Conservation (phyloP, 106 monocot species). For the Narthecium ossifragum region DNA sequence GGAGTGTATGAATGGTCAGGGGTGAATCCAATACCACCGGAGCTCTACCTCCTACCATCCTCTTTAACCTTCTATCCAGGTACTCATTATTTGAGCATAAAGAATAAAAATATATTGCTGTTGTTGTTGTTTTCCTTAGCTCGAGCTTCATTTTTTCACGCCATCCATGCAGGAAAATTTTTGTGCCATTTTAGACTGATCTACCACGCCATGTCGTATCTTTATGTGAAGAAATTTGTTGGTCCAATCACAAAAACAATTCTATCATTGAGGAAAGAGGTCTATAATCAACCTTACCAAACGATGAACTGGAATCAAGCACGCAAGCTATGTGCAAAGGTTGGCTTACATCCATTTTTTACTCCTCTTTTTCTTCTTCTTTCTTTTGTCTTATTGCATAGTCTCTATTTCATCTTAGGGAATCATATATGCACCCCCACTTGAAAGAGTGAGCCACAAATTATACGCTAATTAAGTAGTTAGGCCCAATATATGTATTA, state of each 20-base stretch:
- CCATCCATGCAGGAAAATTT: constrained; percentile 54
- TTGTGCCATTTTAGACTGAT: constrained; percentile 96
- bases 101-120: too few species aligned
- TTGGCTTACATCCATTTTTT: too few species aligned
- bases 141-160: not conserved
- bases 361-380: too few species aligned
- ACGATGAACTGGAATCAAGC: constrained; percentile 77
- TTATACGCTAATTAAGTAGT: too few species aligned
- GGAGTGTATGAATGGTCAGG: constrained; percentile 96
- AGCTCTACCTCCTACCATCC: constrained; percentile 82
- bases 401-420: too few species aligned
- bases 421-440: too few species aligned
- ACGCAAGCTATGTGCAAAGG: constrained; percentile 91
- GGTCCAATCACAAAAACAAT: constrained; percentile 60
- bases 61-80: constrained; percentile 88
- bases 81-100: too few species aligned
- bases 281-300: constrained; percentile 52
- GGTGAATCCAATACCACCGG: constrained; percentile 83
- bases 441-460: too few species aligned
- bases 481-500: too few species aligned
- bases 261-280: constrained; percentile 66
- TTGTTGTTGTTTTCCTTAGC: not conserved
- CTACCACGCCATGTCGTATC: constrained; percentile 84
- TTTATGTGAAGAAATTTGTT: constrained; percentile 97
- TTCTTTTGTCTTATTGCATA: too few species aligned